These are phyloP conservation scores for Rehmannia glutinosa DNA, from an alignment of 257 asterid species.

Conservation along the genomic window DNA sequence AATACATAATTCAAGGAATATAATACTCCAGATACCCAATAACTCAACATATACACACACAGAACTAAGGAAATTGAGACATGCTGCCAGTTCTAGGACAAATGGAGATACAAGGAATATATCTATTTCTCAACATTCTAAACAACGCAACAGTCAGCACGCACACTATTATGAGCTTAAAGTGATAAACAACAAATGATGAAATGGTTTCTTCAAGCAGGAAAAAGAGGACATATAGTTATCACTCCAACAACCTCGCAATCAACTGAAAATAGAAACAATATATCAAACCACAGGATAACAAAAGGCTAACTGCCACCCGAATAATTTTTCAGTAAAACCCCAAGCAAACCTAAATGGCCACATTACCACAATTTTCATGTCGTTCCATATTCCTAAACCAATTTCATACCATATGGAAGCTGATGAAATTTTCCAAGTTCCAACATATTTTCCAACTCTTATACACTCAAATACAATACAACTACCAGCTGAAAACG, in stretches of 20 bases:
- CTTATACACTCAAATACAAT: not conserved
- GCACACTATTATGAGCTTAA: not conserved
- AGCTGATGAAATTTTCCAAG: too few species aligned
- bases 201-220: not conserved
- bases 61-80: not conserved
- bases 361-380: not conserved
- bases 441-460: not conserved
- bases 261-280: not conserved
- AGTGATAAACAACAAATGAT: not conserved
- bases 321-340: not conserved
- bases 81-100: not conserved
- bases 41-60: not conserved
- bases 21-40: not conserved
- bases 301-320: not conserved
- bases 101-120: not conserved
- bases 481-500: not conserved
- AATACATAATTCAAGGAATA: not conserved
- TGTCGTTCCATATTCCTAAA: not conserved
- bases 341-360: not conserved
- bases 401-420: not conserved
- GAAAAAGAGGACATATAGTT: not conserved
- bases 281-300: not conserved
- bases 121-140: not conserved
- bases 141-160: not conserved
- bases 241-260: not conserved